phyloP scores from a whole-genome alignment of 495 filamentous ascomycete species.

The Pyrenula massariospora region DNA sequence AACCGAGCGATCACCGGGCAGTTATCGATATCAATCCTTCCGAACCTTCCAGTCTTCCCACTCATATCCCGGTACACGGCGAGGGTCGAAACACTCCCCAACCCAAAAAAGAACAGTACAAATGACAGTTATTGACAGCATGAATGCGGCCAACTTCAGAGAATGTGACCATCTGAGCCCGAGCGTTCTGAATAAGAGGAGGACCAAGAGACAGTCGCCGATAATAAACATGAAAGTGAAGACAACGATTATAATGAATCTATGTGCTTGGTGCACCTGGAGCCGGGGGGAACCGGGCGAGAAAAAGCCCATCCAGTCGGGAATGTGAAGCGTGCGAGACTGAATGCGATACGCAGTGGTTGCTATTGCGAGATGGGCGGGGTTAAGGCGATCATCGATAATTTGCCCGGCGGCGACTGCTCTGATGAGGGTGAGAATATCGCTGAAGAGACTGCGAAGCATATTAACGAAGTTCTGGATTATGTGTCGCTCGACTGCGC shows the following conservation, averaged over 20 bases:
- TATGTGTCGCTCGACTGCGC: too few relatives aligned
- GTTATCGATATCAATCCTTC: slow-evolving; percentile 1
- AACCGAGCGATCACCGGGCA: background rate
- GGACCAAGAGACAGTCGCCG: background rate
- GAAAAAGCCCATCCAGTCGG: slow-evolving; percentile 17
- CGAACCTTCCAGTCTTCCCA: slow-evolving; percentile 13
- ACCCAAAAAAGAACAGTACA: background rate
- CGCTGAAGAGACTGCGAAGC: slow-evolving; percentile 7
- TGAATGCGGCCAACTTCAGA: background rate
- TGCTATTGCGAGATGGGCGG: slow-evolving; percentile 14
- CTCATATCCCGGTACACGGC: slow-evolving; percentile 10
- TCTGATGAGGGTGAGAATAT: background rate
- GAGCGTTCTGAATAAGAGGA: background rate
- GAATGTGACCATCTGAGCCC: background rate
- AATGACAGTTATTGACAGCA: background rate
- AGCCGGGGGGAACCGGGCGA: slow-evolving; percentile 16
- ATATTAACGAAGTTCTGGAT: slow-evolving; percentile 7
- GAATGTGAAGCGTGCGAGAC: slow-evolving; percentile 16
- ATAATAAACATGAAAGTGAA: background rate
- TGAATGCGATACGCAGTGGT: slow-evolving; percentile 19
- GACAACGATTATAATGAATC: background rate
- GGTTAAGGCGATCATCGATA: slow-evolving; percentile 22
- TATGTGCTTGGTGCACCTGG: slow-evolving; percentile 9
- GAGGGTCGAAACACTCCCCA: slow-evolving; percentile 1
- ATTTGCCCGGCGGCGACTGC: slow-evolving; percentile 3